Conservation (phyloP, 179 eudicot species). For the Beta corolliflora region DNA sequence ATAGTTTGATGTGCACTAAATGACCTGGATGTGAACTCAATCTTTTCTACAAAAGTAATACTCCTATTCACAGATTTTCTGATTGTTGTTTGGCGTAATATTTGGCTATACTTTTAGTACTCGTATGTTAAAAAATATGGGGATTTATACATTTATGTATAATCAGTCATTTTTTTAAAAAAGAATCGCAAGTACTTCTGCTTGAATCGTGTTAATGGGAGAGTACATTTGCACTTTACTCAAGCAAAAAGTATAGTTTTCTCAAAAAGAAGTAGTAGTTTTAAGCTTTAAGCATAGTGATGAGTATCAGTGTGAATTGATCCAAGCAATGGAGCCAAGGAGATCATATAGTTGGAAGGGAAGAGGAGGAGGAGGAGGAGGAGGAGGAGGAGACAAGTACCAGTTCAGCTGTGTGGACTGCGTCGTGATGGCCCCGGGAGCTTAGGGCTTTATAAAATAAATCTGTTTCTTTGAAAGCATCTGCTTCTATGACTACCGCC, state of each 20-base stretch:
- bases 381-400: constrained; percentile 38
- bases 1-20: not conserved
- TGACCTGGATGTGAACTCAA: not conserved
- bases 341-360: not conserved
- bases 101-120: not conserved
- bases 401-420: constrained; percentile 96
- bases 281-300: not conserved
- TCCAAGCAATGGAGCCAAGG: not conserved
- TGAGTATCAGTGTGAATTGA: not conserved
- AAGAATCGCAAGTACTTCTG: not conserved
- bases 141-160: not conserved
- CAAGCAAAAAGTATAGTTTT: not conserved
- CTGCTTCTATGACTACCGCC: constrained; percentile 96
- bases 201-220: not conserved
- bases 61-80: not conserved
- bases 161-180: not conserved
- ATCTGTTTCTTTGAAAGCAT: constrained; percentile 97
- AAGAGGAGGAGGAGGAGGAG: not conserved
- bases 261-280: not conserved
- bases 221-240: not conserved
- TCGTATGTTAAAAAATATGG: not conserved
- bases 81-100: not conserved
- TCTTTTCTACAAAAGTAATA: not conserved
- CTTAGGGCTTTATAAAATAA: constrained; percentile 90
- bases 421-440: constrained; percentile 86